Evolutionary conservation across 2,329 filamentous ascomycete genomes (phyloP).

Genomic region (Penicillium sp.): DNA sequence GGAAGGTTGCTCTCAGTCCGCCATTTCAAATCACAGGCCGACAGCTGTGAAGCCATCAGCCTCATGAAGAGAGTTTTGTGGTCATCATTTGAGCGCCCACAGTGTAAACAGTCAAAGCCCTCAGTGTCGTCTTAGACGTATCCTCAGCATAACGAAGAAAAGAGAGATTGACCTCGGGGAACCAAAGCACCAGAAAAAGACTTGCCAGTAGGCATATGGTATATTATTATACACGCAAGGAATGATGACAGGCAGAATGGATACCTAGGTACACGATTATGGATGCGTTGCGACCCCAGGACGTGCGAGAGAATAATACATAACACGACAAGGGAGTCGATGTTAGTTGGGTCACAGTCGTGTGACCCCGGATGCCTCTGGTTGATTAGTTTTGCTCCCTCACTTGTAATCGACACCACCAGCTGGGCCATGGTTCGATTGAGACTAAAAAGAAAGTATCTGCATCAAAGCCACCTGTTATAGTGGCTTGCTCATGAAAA

Average conservation of each 20-base stretch:
- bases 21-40: too few species aligned
- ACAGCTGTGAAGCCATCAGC: too few species aligned
- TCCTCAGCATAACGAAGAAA: not conserved
- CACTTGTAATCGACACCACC: not conserved
- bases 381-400: not conserved
- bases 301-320: not conserved
- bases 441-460: not conserved
- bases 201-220: not conserved
- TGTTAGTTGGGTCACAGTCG: not conserved
- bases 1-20: too few species aligned
- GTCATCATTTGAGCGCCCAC: too few species aligned
- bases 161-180: not conserved
- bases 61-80: too few species aligned
- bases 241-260: not conserved
- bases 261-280: not conserved
- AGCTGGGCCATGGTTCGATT: not conserved
- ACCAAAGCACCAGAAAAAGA: not conserved
- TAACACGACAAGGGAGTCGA: not conserved
- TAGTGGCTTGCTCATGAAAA: not conserved
- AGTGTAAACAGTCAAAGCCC: too few species aligned
- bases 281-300: not conserved
- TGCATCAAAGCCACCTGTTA: not conserved
- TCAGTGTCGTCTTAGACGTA: too few species aligned
- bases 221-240: not conserved
- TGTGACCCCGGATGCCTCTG: not conserved